phyloP scores from a whole-genome alignment of 805 yeast genomes.

The Lipomyces lipofer region DNA sequence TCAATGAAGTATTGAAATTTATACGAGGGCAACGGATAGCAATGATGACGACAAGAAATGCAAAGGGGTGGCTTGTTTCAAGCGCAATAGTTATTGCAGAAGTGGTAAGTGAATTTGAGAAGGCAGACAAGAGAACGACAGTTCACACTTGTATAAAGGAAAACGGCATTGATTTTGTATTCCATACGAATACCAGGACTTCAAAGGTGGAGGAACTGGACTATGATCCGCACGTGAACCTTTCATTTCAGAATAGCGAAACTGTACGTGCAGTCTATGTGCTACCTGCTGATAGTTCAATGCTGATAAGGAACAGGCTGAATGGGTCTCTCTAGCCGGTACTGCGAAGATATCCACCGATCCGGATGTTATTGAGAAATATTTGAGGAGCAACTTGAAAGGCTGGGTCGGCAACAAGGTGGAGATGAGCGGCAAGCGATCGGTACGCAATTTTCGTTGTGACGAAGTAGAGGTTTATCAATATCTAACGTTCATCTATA shows the following conservation, averaged over 20 bases:
- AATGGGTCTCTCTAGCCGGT: slow-evolving; percentile 28
- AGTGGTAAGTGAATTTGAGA: slow-evolving; percentile 3
- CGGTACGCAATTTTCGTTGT: too few relatives aligned
- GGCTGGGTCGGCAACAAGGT: slow-evolving; percentile 10
- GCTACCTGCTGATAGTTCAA: background rate
- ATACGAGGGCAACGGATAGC: slow-evolving; percentile 20
- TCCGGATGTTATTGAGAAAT: slow-evolving; percentile 8
- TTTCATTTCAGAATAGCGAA: slow-evolving; percentile 25
- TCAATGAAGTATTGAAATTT: slow-evolving; percentile 12
- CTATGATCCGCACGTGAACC: slow-evolving; percentile 20
- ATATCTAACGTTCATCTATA: too few relatives aligned
- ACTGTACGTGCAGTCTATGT: slow-evolving; percentile 11
- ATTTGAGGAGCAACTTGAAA: slow-evolving; percentile 12
- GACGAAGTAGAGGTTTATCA: too few relatives aligned
- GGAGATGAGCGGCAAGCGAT: background rate
- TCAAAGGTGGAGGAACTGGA: slow-evolving; percentile 22
- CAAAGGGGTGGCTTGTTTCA: slow-evolving; percentile 23
- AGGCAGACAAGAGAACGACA: too few relatives aligned
- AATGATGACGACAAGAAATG: slow-evolving; percentile 23
- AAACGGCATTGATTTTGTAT: slow-evolving; percentile 25
- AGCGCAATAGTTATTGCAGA: slow-evolving; percentile 22
- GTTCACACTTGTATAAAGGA: slow-evolving; percentile 4
- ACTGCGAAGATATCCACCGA: slow-evolving; percentile 18
- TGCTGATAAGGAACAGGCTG: slow-evolving; percentile 10
- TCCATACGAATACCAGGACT: slow-evolving; percentile 24